Conservation (phyloP, 1,284 basidiomycete species). For the Abortiporus biennis region DNA sequence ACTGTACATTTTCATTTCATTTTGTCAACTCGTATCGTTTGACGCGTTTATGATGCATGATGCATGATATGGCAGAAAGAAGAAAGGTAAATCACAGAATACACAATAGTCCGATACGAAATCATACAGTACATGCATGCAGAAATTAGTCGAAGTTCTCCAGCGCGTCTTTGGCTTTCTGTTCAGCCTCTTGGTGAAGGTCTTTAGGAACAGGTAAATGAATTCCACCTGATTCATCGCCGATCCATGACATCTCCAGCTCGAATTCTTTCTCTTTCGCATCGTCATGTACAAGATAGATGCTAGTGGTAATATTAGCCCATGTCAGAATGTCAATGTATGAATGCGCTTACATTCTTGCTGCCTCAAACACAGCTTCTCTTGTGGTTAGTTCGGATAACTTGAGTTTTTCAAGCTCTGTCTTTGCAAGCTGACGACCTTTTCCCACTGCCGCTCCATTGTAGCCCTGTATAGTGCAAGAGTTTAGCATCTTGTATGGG, state of each 20-base stretch:
- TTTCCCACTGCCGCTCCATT: conserved; percentile 94
- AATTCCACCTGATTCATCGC: conserved; percentile 76
- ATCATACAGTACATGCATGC: conserved; percentile 14
- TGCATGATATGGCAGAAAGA: not conserved
- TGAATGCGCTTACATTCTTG: conserved; percentile 72
- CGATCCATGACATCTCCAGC: conserved; percentile 96
- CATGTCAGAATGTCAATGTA: not conserved
- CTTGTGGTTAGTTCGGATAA: conserved; percentile 71
- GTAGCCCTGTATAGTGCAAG: conserved; percentile 64
- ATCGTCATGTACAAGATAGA: conserved; percentile 97
- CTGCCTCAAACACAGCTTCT: conserved; percentile 91
- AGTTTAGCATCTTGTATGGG: not conserved
- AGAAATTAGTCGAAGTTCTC: conserved; percentile 77
- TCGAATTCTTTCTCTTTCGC: conserved; percentile 98
- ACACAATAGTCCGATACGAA: conserved; percentile 14
- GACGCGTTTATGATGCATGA: not conserved
- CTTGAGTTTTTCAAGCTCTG: conserved; percentile 95
- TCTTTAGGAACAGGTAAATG: conserved; percentile 85
- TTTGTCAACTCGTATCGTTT: conserved; percentile 9
- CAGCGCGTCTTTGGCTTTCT: conserved; percentile 83
- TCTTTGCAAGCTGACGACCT: conserved; percentile 95
- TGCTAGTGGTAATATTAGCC: conserved; percentile 42
- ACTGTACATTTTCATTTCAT: conserved; percentile 12
- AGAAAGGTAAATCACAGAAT: conserved; percentile 1
- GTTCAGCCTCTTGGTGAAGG: conserved; percentile 81